Conservation (phyloP, 352 stramenopile genomes). For the Globisporangium orthogonon region DNA sequence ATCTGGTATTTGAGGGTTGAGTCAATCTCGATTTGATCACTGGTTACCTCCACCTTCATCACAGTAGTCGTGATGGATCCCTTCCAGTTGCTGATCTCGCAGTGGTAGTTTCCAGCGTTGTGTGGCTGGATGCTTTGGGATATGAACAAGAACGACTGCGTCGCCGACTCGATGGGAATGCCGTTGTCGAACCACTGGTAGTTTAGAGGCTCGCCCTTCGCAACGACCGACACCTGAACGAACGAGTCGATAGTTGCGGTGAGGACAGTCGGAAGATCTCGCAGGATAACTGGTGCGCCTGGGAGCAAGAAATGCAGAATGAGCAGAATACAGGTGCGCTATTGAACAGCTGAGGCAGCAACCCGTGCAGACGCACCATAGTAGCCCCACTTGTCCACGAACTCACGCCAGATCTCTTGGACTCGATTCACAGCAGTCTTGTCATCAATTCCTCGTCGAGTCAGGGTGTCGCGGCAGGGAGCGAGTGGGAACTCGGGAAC, state of each 20-base stretch:
- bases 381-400: conserved; percentile 62
- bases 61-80: conserved; percentile 21
- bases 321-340: background rate
- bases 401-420: conserved; percentile 31
- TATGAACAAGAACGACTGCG: conserved; percentile 38
- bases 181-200: conserved; percentile 62
- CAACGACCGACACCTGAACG: conserved; percentile 35
- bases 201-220: conserved; percentile 54
- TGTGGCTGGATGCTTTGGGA: conserved; percentile 43
- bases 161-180: conserved; percentile 27
- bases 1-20: conserved; percentile 36
- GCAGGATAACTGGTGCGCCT: conserved; percentile 35
- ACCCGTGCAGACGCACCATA: conserved; percentile 20
- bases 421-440: conserved; percentile 17
- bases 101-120: conserved; percentile 57
- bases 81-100: conserved; percentile 50
- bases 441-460: conserved; percentile 3
- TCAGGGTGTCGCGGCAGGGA: conserved; percentile 23
- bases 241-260: conserved; percentile 41
- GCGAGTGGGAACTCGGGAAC: conserved; percentile 58
- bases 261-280: conserved; percentile 31
- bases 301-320: background rate
- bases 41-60: conserved; percentile 38
- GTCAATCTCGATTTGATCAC: conserved; percentile 33
- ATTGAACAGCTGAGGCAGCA: no score